These are phyloP conservation scores for Comarum palustre DNA, from an alignment of 306 rosid genomes.

Conservation along the genomic window DNA sequence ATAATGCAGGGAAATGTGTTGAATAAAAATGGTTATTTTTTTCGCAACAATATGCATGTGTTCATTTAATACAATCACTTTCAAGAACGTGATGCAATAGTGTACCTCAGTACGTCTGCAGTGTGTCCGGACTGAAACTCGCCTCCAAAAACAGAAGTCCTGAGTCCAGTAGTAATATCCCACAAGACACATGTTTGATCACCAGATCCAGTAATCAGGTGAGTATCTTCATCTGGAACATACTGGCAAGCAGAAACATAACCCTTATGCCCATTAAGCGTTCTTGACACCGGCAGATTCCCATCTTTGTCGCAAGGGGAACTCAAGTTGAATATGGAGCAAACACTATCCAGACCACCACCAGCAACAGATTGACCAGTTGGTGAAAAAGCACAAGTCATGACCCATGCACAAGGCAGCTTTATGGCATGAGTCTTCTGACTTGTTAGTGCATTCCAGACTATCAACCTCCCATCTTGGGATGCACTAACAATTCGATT, in stretches of 20 bases:
- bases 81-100: neutral
- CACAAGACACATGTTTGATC: constrained; percentile 93
- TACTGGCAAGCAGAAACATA: constrained; percentile 92
- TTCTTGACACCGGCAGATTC: constrained; percentile 59
- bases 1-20: constrained; percentile 9
- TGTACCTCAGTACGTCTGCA: constrained; percentile 81
- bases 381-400: constrained; percentile 93
- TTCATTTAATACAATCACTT: neutral
- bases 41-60: neutral
- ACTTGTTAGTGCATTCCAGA: constrained; percentile 96
- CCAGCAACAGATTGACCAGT: constrained; percentile 92
- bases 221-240: constrained; percentile 91
- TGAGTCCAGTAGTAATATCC: constrained; percentile 93
- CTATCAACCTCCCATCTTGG: constrained; percentile 88
- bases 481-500: constrained; percentile 97
- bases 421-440: constrained; percentile 92
- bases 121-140: constrained; percentile 99
- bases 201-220: constrained; percentile 86
- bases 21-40: neutral
- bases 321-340: constrained; percentile 89
- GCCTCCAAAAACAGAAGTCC: constrained; percentile 94
- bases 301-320: constrained; percentile 80
- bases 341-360: constrained; percentile 95
- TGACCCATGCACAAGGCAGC: constrained; percentile 98
- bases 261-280: constrained; percentile 90